Base-by-base conservation (phyloP, 148 eudicot species). In the Persicaria tinctoria region DNA sequence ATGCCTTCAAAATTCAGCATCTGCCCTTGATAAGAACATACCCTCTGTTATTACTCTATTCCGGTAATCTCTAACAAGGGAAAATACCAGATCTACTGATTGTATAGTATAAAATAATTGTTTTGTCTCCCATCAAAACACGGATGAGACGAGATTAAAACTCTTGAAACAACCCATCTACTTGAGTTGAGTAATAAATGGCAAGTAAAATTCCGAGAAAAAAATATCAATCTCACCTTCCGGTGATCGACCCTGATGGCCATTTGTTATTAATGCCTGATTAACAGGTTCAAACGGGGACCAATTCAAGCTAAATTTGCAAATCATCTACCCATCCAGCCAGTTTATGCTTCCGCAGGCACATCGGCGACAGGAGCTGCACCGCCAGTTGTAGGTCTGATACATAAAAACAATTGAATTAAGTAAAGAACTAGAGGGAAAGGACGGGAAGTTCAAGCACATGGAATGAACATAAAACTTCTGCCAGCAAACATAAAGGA, bases 371-470 rank as follows among this genome's bases (percentile, higher is more conserved):
- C 83, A 55, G 91, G 91, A 76, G 93, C 75, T 74, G 79, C 93
- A 78, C 96, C 98, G 73, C 96, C 98, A 64, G 98, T 90, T 73
- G 98, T 93, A 68, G 98, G 98, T 80, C 96, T 93, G 86, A 23
- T 75, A 76, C 76, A 76, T 23, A 70, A 59, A 27, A 74, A 74
- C 32, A 23, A 51, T 20, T 6, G 10, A 17, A 77, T 13, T 20
- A 55, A 63, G 16, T 51, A 3, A 74, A 44, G 71, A 74, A 57
- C 59, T 55, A 55, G 6, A 55, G 8, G 16, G 16, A 55, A 55
- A 55, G n/a, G 55, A 51, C 55, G 55, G 55, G 18, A 59, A 13
- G 20, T 41, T 72, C 10, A 50, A n/a, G 14, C 18, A 46, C 12
- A 5, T 63, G 49, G 3, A 60, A 62, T 5, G 27, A 59, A 59